Evolutionary conservation across 2,329 filamentous ascomycete genomes (phyloP).

Genomic region (Plectosphaerella plurivora): DNA sequence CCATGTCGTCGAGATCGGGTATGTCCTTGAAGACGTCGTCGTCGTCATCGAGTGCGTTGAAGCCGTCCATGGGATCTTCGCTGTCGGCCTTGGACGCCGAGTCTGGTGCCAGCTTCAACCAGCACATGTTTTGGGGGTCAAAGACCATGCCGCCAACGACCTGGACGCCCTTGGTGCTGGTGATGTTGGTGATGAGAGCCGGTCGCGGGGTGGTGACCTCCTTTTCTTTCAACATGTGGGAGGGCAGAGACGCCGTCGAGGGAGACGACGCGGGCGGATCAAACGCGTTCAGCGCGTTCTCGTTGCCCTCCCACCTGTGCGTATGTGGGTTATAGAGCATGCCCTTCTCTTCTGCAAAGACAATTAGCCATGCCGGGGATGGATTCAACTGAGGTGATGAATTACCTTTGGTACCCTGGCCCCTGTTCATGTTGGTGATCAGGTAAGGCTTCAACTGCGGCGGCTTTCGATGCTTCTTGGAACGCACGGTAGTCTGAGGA

Average conservation of each 20-base stretch:
- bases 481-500: slow-evolving; percentile 37
- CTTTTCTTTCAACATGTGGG: slow-evolving; percentile 45
- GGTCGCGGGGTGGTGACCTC: slow-evolving; percentile 59
- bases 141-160: slow-evolving; percentile 98
- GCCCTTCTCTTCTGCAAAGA: slow-evolving; percentile 69
- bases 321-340: slow-evolving; percentile 93
- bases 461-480: slow-evolving; percentile 53
- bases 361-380: slow-evolving; percentile 20
- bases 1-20: slow-evolving; percentile 78
- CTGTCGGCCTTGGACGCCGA: slow-evolving; percentile 42
- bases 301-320: slow-evolving; percentile 94
- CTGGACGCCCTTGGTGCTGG: slow-evolving; percentile 78
- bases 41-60: slow-evolving; percentile 74
- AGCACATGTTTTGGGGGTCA: slow-evolving; percentile 95
- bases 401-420: slow-evolving; percentile 78
- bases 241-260: slow-evolving; percentile 41
- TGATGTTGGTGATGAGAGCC: slow-evolving; percentile 88
- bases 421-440: slow-evolving; percentile 75
- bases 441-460: slow-evolving; percentile 74
- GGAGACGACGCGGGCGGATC: slow-evolving; percentile 58
- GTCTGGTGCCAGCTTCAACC: slow-evolving; percentile 71
- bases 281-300: slow-evolving; percentile 77
- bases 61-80: slow-evolving; percentile 56
- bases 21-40: slow-evolving; percentile 94
- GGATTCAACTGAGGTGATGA: slow-evolving; percentile 11